Evolutionary conservation across 2,329 filamentous ascomycete species (phyloP).

Genomic region (Lasiodiplodia sp.): DNA sequence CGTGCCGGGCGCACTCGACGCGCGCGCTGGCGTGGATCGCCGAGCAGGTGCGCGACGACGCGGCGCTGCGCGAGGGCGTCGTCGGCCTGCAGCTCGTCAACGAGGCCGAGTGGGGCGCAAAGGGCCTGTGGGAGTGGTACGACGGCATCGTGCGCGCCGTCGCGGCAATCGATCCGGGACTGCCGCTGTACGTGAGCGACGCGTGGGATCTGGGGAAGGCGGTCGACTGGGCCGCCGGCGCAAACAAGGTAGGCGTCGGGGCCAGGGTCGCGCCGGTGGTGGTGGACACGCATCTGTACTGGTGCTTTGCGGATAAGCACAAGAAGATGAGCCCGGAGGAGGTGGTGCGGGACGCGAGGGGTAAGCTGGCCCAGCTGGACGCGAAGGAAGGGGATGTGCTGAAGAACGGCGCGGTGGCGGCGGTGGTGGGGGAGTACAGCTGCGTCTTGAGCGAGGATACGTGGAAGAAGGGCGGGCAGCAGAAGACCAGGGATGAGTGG

Average conservation of each 20-base stretch:
- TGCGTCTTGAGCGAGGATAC: slow-evolving; percentile 62
- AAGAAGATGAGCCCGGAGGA: slow-evolving; percentile 59
- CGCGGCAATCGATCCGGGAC: slow-evolving; percentile 54
- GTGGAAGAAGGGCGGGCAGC: slow-evolving; percentile 50
- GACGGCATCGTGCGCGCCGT: slow-evolving; percentile 58
- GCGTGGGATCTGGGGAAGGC: slow-evolving; percentile 61
- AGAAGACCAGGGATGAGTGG: slow-evolving; percentile 47
- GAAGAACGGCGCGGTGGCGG: slow-evolving; percentile 59
- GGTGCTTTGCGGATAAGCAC: slow-evolving; percentile 63
- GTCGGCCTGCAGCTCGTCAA: slow-evolving; percentile 66
- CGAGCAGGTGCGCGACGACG: slow-evolving; percentile 47
- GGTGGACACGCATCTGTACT: slow-evolving; percentile 67
- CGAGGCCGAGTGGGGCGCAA: slow-evolving; percentile 60
- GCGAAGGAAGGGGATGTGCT: slow-evolving; percentile 57
- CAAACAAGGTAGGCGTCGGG: slow-evolving; percentile 45
- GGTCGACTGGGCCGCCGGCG: slow-evolving; percentile 54
- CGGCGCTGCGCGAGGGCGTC: slow-evolving; percentile 46
- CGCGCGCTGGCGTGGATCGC: slow-evolving; percentile 60
- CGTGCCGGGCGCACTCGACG: slow-evolving; percentile 56
- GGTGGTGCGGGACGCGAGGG: slow-evolving; percentile 56
- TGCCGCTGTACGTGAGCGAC: slow-evolving; percentile 66
- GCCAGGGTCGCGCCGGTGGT: slow-evolving; percentile 54
- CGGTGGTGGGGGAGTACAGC: slow-evolving; percentile 66
- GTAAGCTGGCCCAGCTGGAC: slow-evolving; percentile 55
- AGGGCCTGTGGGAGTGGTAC: slow-evolving; percentile 65